Conservation (phyloP, 306 rosid genomes). For the Cucurbita moschata region DNA sequence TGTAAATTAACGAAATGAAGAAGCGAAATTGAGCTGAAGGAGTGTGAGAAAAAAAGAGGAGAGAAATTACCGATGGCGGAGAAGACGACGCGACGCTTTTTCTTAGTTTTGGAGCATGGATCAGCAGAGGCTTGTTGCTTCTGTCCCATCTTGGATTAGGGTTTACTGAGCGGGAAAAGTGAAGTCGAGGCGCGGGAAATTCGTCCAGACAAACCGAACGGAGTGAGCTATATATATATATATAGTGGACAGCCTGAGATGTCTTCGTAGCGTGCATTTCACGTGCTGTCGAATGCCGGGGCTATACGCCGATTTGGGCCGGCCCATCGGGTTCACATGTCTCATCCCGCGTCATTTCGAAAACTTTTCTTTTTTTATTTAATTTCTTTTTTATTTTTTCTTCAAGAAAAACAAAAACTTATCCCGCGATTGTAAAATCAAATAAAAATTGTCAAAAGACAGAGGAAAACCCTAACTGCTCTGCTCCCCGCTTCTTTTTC, state of each 20-base stretch:
- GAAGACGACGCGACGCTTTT: conserved; percentile 71
- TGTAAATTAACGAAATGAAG: neutral
- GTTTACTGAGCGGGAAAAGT: conserved; percentile 46
- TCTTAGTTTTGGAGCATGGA: conserved; percentile 29
- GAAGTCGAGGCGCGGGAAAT: conserved; percentile 52
- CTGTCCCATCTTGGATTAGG: conserved; percentile 72
- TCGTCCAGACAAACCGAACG: neutral
- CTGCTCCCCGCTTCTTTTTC: no score
- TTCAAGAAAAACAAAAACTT: no score
- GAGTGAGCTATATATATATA: neutral
- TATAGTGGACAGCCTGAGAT: neutral
- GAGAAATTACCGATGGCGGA: conserved; percentile 21
- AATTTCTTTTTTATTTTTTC: no score
- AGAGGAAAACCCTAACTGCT: no score
- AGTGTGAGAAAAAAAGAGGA: neutral
- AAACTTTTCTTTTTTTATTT: neutral
- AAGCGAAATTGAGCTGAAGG: neutral
- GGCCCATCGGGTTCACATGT: neutral
- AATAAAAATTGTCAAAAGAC: no score
- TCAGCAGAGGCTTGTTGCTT: conserved; percentile 33
- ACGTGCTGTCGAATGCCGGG: neutral
- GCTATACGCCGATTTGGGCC: neutral
- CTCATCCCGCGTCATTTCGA: neutral
- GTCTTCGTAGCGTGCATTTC: neutral
- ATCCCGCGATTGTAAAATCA: no score